Evolutionary conservation across 768 basidiomycete genomes (phyloP), one percentile per base, ranked within the genome.

Genomic region (Termitomyces sp.): DNA sequence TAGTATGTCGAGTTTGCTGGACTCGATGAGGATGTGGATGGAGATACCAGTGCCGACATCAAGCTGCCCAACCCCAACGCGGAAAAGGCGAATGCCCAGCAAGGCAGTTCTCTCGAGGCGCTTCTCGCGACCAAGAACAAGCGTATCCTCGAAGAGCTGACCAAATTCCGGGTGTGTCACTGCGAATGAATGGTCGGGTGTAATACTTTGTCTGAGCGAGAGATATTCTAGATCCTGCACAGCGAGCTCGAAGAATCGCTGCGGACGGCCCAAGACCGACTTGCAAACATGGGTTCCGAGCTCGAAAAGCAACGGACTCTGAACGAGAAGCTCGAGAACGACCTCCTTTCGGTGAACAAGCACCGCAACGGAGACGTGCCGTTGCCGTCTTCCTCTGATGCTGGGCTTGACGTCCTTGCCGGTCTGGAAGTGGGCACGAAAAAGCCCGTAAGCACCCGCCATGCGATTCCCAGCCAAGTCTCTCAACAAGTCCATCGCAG

Each of bases 1-100:
- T 26, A 98, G 97, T 98, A 88, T 63, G 95, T 99, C 56, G 96
- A 98, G 67, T 98, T 98, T 67, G 87, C 91, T 7, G 92, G 93
- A 9, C 80, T 93, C 31, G 92, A 96, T 37, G 85, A 86, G 37
- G 85, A 89, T 50, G 81, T 80, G 17, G 84, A 83, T 21, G 83
- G 84, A 35, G 84, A 78, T 21, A 77, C 75, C 60, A 73, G 73
- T 28, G 67, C 21, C 50, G 41, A 72, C 7, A 65, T 66, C 48
- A 72, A 78, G 3, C 61, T 98, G 33, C 95, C 95, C 0, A 85
- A 94, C 67, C 94, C 96, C 1, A 95, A 96, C 62, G 87, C 92
- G 7, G 84, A 84, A 59, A 94, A 94, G 68, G 84, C 86, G 21
- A 91, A 89, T 61, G 78, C 73, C 1, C 83, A 87, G 46, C 83